Percentiles rank a stretch among this genome's conserved stretches.
Evolutionary conservation across 805 yeast genomes (phyloP).

Genomic region (Kluyveromyces lactis): DNA sequence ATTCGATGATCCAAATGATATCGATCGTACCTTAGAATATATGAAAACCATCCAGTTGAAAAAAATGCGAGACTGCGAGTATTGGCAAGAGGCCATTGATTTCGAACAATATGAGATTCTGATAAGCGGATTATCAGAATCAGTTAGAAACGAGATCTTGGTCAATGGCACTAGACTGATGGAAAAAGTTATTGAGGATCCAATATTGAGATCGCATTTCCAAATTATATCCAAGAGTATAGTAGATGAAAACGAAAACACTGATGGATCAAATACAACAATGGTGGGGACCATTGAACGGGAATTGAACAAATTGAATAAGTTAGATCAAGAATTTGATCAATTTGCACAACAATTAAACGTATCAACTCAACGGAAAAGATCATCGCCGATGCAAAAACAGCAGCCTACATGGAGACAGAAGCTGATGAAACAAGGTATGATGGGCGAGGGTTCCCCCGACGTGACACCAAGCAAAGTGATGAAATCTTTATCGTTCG

Average conservation of each 20-base stretch:
- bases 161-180: conserved; percentile 47
- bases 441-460: too few species aligned
- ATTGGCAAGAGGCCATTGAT: conserved; percentile 43
- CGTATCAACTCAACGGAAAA: conserved; percentile 8
- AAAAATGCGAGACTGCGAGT: conserved; percentile 43
- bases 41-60: conserved; percentile 36
- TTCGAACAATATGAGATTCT: conserved; percentile 34
- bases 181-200: conserved; percentile 37
- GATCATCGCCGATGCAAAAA: conserved; percentile 12
- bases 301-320: conserved; percentile 24
- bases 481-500: too few species aligned
- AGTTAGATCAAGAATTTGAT: conserved; percentile 31
- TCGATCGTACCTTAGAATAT: conserved; percentile 38
- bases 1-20: conserved; percentile 47
- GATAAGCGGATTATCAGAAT: conserved; percentile 37
- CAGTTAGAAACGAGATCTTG: conserved; percentile 45
- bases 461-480: too few species aligned
- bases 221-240: conserved; percentile 20
- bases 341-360: conserved; percentile 17
- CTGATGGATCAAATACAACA: background rate
- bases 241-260: conserved; percentile 10
- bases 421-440: conserved; percentile 16
- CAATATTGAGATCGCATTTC: conserved; percentile 16
- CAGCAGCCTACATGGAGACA: conserved; percentile 14
- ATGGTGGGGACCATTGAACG: conserved; percentile 17